phyloP scores from a whole-genome alignment of 2,329 filamentous ascomycete species.

The Pezicula carpinea region DNA sequence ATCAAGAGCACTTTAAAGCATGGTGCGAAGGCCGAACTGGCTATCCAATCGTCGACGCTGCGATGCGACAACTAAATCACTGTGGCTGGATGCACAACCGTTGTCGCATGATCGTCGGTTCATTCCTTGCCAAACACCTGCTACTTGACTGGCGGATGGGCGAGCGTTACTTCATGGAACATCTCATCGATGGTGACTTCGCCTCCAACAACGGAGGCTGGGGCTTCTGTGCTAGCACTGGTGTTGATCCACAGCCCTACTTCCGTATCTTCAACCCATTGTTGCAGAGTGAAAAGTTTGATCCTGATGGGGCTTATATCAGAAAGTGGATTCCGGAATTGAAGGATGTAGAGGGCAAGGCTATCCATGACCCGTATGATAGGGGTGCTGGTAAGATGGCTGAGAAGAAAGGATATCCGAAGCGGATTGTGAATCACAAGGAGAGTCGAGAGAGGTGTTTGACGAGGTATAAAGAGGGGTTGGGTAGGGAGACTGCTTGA shows the following conservation, averaged over 20 bases:
- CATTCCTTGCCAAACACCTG: constrained; percentile 75
- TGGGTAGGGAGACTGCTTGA: constrained; percentile 41
- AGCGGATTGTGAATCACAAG: constrained; percentile 71
- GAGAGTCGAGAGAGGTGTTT: constrained; percentile 62
- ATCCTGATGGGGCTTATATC: constrained; percentile 74
- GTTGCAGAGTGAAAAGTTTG: constrained; percentile 82
- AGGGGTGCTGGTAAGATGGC: constrained; percentile 53
- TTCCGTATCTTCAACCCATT: constrained; percentile 88
- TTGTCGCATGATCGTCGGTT: constrained; percentile 78
- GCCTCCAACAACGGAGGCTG: constrained; percentile 30
- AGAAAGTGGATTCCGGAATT: constrained; percentile 79
- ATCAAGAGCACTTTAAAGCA: constrained; percentile 60
- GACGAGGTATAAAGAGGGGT: constrained; percentile 63
- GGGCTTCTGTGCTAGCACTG: constrained; percentile 54
- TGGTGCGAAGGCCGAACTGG: constrained; percentile 76
- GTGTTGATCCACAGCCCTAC: constrained; percentile 83
- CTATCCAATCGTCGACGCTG: constrained; percentile 79
- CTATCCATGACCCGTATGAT: constrained; percentile 76
- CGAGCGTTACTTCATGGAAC: constrained; percentile 78
- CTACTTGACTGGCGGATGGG: constrained; percentile 80
- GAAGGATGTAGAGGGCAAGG: constrained; percentile 55
- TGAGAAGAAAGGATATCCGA: constrained; percentile 66
- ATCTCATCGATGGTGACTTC: constrained; percentile 37
- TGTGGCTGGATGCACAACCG: constrained; percentile 82
- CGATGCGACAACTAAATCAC: constrained; percentile 70